Conservation (phyloP, 257 asterid species). For the Salvia hispanica region DNA sequence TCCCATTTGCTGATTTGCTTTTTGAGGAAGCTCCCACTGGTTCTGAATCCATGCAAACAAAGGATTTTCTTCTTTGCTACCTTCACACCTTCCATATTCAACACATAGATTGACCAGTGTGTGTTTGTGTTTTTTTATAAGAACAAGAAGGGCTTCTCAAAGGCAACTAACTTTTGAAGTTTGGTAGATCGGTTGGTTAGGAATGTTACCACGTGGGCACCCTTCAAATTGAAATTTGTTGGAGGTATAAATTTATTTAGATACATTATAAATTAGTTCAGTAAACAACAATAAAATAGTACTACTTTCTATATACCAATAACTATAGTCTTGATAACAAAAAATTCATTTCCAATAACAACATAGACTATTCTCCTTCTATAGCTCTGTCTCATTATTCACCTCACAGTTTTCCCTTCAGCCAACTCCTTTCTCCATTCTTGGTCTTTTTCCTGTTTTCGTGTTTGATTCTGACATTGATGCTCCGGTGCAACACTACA, state of each 20-base stretch:
- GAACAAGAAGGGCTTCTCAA: background rate
- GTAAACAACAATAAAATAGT: too few species aligned
- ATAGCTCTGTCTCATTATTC: background rate
- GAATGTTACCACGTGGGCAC: slow-evolving; percentile 24
- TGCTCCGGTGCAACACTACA: slow-evolving; percentile 23
- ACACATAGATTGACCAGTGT: background rate
- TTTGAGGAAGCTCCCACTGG: slow-evolving; percentile 62
- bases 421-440: slow-evolving; percentile 20
- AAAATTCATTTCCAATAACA: too few species aligned
- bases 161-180: slow-evolving; percentile 35
- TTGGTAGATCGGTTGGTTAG: slow-evolving; percentile 40
- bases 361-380: too few species aligned
- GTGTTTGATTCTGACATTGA: background rate
- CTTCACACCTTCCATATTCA: too few species aligned
- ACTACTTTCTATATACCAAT: too few species aligned
- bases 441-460: slow-evolving; percentile 16
- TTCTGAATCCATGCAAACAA: slow-evolving; percentile 54
- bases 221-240: background rate
- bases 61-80: too few species aligned
- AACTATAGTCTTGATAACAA: too few species aligned
- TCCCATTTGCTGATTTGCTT: slow-evolving; percentile 70
- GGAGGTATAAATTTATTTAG: background rate
- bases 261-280: background rate
- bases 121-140: too few species aligned
- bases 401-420: slow-evolving; percentile 20